Base-by-base conservation (phyloP, 2,329 filamentous ascomycete genomes). In the Xylariaceae sp. region DNA sequence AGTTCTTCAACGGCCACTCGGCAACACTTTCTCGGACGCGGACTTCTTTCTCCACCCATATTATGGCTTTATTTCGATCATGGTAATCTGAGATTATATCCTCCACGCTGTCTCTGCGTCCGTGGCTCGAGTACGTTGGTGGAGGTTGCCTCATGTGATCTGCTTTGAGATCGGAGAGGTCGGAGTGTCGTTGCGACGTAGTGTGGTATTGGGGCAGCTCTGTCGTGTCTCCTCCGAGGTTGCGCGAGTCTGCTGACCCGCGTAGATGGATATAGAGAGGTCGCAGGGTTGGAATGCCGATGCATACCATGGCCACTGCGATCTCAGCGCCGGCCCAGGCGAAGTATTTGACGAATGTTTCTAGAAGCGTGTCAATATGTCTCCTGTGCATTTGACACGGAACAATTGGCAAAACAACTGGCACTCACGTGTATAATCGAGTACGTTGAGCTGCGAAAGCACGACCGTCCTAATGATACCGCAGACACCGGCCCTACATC, bases 401-500 rank as follows among this genome's bases (percentile, higher is more conserved):
- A n/a, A n/a, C n/a, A n/a, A n/a, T n/a, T n/a, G n/a, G n/a, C 22
- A 27, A 5, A 27, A 27, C 4, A 27, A 36, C 11, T 6, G 36
- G n/a, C 6, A 44, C 60, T 58, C 46, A 62, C 60, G 18, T 19
- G 62, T 64, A 43, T 63, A 64, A 42, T 63, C 60, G 39, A 51
- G 59, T n/a, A 62, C 59, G 42, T 62, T 52, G 1, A 63, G 50
- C 15, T 47, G 50, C 2, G 60, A 58, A 4, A 64, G 52, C 5
- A 64, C 59, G 1, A 62, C 54, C 4, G 61, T 64, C 39, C 62
- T 52, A 2, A 58, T 62, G 30, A 69, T 67, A 14, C 66, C 67
- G 35, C 66, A 68, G 17, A 62, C 66, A 4, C 66, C 67, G 18
- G 66, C 67, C 39, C 66, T 69, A 42, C n/a, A n/a, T n/a, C n/a